Conservation (phyloP, 805 yeast genomes). For the Ogataea angusta region DNA sequence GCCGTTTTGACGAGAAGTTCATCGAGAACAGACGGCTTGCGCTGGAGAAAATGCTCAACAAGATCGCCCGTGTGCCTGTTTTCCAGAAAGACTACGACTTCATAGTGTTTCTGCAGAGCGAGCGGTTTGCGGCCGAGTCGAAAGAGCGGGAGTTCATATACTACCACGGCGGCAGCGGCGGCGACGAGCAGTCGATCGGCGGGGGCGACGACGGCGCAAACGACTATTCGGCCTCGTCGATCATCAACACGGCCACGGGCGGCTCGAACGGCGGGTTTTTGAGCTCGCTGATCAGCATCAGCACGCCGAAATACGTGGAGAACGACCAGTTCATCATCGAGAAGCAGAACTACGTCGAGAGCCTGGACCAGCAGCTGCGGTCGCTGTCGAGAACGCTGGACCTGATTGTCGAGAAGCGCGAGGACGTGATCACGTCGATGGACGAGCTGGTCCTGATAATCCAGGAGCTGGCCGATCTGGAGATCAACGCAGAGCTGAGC, state of each 20-base stretch:
- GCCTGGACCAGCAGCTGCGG: conserved; percentile 68
- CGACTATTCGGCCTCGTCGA: conserved; percentile 28
- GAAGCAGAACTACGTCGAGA: conserved; percentile 65
- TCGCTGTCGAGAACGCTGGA: conserved; percentile 71
- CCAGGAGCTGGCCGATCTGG: conserved; percentile 66
- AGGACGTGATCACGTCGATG: conserved; percentile 64
- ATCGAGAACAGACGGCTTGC: conserved; percentile 82
- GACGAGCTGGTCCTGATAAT: conserved; percentile 58
- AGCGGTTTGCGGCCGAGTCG: conserved; percentile 63
- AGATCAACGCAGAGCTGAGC: conserved; percentile 63
- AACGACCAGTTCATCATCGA: conserved; percentile 75
- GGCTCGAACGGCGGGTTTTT: conserved; percentile 51
- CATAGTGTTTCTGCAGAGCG: conserved; percentile 70
- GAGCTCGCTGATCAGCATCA: conserved; percentile 65
- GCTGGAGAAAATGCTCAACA: conserved; percentile 79
- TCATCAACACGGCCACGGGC: conserved; percentile 22
- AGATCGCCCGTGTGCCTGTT: conserved; percentile 54
- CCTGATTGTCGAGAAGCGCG: conserved; percentile 67
- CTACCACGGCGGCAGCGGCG: conserved; percentile 30
- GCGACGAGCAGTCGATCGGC: conserved; percentile 31
- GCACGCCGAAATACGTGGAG: conserved; percentile 64
- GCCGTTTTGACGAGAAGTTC: conserved; percentile 86
- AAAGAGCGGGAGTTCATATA: conserved; percentile 59
- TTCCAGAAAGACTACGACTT: conserved; percentile 76
- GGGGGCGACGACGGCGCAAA: conserved; percentile 19